These are phyloP conservation scores for Dendrobium chrysotoxum DNA, from an alignment of 106 monocot genomes.

Conservation along the genomic window DNA sequence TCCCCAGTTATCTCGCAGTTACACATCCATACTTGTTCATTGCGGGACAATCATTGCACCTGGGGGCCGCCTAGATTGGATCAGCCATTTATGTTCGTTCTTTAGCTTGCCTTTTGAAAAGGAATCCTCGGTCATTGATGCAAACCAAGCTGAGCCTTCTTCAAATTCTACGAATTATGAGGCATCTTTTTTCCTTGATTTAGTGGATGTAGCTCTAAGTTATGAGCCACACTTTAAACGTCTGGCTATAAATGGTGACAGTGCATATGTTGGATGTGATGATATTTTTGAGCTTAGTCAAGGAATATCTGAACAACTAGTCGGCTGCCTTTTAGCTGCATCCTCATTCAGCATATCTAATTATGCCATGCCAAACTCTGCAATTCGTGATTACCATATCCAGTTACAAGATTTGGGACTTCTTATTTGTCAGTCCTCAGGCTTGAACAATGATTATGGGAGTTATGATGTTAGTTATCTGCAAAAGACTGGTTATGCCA, in stretches of 20 bases:
- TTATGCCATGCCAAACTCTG: slow-evolving; percentile 18
- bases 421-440: slow-evolving; percentile 53
- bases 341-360: slow-evolving; percentile 69
- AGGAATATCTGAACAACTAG: slow-evolving; percentile 16
- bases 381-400: slow-evolving; percentile 38
- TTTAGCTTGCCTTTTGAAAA: slow-evolving; percentile 39
- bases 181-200: slow-evolving; percentile 67
- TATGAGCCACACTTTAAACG: slow-evolving; percentile 59
- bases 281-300: slow-evolving; percentile 15
- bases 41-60: slow-evolving; percentile 84
- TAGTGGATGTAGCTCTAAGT: slow-evolving; percentile 81
- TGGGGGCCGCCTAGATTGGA: slow-evolving; percentile 91
- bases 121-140: slow-evolving; percentile 14
- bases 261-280: slow-evolving; percentile 15
- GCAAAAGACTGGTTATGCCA: slow-evolving; percentile 60
- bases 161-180: slow-evolving; percentile 11
- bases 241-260: neutral
- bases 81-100: slow-evolving; percentile 46
- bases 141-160: slow-evolving; percentile 12
- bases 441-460: slow-evolving; percentile 13
- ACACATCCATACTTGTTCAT: slow-evolving; percentile 53
- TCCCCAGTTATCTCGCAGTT: slow-evolving; percentile 41
- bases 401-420: slow-evolving; percentile 72
- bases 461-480: slow-evolving; percentile 52
- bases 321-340: slow-evolving; percentile 75